Evolutionary conservation across 495 filamentous ascomycete species (phyloP), one percentile per base, ranked within the genome.

Genomic region (Podospora didyma): DNA sequence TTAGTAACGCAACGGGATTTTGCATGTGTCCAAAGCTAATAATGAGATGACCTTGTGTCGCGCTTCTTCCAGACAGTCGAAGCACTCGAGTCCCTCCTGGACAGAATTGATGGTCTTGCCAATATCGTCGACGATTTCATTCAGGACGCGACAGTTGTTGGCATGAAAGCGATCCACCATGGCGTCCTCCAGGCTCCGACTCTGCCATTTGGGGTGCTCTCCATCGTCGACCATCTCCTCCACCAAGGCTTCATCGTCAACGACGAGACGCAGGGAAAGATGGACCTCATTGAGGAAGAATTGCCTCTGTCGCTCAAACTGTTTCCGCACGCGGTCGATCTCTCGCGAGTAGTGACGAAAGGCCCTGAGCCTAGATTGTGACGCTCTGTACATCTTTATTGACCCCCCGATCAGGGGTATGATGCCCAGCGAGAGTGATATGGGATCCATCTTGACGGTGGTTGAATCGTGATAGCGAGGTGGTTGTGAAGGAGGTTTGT

Each of bases 241-340:
- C 35, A 47, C 51, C 46, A 48, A 41, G 5, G 21, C 6, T 7
- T 52, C 17, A 35, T 51, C 31, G 17, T 62, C 49, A 7, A 62
- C 12, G 16, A 62, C 50, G 9, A 62, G 23, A 3, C 51, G 45
- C n/a, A 65, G 53, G 3, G 62, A 17, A 6, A 57, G 46, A 28
- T 56, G 37, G 7, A 61, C 21, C 20, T 65, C 62, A 17, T 60
- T 57, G 37, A 58, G 59, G 31, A 65, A 65, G 37, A 34, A 56
- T 16, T 60, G 52, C 22, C 50, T 35, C 44, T 62, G 59, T 11
- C 53, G 46, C 3, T 34, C 46, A 20, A 65, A 41, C 24, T 46
- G 52, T 26, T 23, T 52, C 7, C 41, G 53, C n/a, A 62, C 48
- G 22, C 50, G 34, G 1, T 53, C 41, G 16, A 62, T 44, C 22